Base-by-base conservation (phyloP, 331 rosid genomes). In the Erythrophleum ivorense region DNA sequence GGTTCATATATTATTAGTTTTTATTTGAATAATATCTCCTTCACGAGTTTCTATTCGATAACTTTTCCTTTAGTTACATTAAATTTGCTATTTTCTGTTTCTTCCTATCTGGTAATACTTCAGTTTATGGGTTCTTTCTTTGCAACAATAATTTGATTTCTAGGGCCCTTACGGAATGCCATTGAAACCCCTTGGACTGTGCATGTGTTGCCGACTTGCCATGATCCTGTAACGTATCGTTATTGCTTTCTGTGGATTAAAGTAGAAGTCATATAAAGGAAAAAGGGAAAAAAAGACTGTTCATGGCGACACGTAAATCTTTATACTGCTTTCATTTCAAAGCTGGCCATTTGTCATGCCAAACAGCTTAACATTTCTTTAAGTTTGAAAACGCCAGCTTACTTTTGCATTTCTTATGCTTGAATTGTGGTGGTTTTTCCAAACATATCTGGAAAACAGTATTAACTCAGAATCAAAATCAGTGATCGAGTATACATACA, bases 271-370 rank as follows among this genome's bases (percentile, higher is more conserved):
- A 68, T 14, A 2, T 43, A 40, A 54, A 69, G 38, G 18, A 3
- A 33, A 31, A 69, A 57, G 33, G 12, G 38, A 50, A 29, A 70
- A 36, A 52, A n/a, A 45, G 7, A 33, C 50, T 46, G n/a, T 69
- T 79, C 38, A 57, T n/a, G 77, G 24, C 12, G 71, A 69, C 77
- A 24, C 16, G 24, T 69, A 68, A 69, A 55, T 29, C 62, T 69
- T 79, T 50, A 52, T 50, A 43, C 55, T 43, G 72, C 60, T 79
- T 41, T 79, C 70, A 69, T 68, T 67, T 69, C 49, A 36, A 15
- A 38, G 52, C 12, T n/a, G 40, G 9, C 77, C 49, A 50, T 55
- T 38, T 78, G 33, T 78, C 68, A 36, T 68, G 12, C 21, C 16
- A 18, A 52, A 67, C 24, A 19, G 40, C 45, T 55, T 79, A 14